Evolutionary conservation across 768 basidiomycete genomes (phyloP).

Genomic region (Rhizopogon salebrosus): DNA sequence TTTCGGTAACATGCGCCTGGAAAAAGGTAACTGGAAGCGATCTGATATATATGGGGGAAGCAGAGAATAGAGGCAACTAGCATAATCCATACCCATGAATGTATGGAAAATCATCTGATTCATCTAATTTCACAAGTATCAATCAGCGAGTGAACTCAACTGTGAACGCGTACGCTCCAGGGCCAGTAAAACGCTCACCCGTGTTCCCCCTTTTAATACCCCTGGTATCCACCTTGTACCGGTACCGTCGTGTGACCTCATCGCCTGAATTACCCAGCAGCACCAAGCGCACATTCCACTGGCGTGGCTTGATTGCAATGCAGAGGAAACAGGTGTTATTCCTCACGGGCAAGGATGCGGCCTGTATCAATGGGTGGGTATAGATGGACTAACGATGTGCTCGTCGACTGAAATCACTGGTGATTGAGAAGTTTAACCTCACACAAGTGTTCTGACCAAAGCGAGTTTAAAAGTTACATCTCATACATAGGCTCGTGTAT

Average conservation of each 20-base stretch:
- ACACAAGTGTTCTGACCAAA: no score
- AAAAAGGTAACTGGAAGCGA: background rate
- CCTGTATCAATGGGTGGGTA: background rate
- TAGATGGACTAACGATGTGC: background rate
- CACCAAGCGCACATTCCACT: background rate
- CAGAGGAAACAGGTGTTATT: conserved; percentile 21
- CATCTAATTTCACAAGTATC: background rate
- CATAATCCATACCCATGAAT: background rate
- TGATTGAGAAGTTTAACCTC: no score
- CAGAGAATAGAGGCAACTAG: no score
- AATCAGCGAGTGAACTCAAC: conserved; percentile 21
- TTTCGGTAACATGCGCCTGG: background rate
- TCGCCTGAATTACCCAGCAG: background rate
- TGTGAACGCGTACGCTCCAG: conserved; percentile 18
- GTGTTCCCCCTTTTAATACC: background rate
- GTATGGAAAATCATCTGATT: no score
- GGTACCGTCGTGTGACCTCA: no score
- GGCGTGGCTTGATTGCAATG: background rate
- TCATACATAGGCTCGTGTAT: no score
- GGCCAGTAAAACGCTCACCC: conserved; percentile 1
- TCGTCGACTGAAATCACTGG: no score
- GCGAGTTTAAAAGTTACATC: no score
- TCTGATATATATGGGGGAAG: no score
- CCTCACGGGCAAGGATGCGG: conserved; percentile 24
- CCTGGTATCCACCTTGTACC: no score